Percentiles rank a stretch among this genome's conserved stretches.
Conservation (phyloP, 1,284 basidiomycete species). For the Tilletia walkeri region DNA sequence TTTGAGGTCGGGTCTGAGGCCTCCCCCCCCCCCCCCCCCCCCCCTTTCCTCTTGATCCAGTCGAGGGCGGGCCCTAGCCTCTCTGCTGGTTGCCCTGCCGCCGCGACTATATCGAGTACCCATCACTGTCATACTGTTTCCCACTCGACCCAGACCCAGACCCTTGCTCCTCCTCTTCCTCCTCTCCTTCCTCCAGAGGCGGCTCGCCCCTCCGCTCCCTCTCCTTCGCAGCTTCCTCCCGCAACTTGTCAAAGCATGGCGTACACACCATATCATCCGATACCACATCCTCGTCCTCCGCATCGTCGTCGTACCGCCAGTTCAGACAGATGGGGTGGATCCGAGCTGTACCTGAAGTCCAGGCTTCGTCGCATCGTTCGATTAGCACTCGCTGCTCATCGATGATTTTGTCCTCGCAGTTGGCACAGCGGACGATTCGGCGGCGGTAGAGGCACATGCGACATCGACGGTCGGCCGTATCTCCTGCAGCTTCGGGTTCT, state of each 20-base stretch:
- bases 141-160: constrained; percentile 14
- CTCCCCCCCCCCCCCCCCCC: too few species aligned
- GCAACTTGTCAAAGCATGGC: background rate
- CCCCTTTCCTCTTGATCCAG: too few species aligned
- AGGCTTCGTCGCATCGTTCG: constrained; percentile 9
- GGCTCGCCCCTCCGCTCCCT: constrained; percentile 9
- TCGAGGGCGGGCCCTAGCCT: too few species aligned
- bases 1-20: background rate
- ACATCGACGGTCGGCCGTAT: background rate
- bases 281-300: constrained; percentile 6
- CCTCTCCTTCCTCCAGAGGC: background rate
- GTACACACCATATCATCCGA: background rate
- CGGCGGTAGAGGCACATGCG: constrained; percentile 17
- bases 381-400: constrained; percentile 8
- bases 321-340: constrained; percentile 16
- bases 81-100: too few species aligned
- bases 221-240: constrained; percentile 6
- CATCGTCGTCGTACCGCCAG: constrained; percentile 10
- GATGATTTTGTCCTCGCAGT: constrained; percentile 12
- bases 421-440: constrained; percentile 9
- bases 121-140: constrained; percentile 14
- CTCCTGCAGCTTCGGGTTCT: too few species aligned
- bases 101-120: background rate
- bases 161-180: background rate
- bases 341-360: constrained; percentile 1